These are phyloP conservation scores for Fusarium proliferatum DNA, from an alignment of 2,329 filamentous ascomycete species.

Conservation along the genomic window DNA sequence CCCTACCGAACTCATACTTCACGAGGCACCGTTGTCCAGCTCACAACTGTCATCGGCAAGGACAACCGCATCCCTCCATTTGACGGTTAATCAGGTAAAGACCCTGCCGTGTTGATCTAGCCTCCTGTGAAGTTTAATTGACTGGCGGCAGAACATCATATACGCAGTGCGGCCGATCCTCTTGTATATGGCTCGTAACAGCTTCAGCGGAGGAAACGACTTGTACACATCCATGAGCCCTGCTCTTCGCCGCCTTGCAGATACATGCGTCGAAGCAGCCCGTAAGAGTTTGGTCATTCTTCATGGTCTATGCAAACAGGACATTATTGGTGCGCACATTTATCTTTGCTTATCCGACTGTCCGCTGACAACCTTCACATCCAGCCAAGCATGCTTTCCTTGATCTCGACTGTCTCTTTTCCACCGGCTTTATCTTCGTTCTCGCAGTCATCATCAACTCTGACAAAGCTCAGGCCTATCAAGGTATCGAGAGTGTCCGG, in stretches of 20 bases:
- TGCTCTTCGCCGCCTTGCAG: slow-evolving; percentile 24
- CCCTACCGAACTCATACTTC: background rate
- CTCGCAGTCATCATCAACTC: slow-evolving; percentile 25
- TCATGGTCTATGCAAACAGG: slow-evolving; percentile 18
- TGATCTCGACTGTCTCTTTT: slow-evolving; percentile 30
- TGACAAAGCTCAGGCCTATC: background rate
- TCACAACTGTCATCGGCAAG: background rate
- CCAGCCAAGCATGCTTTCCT: slow-evolving; percentile 30
- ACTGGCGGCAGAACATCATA: slow-evolving; percentile 10
- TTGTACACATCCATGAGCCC: slow-evolving; percentile 8
- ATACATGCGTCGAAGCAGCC: slow-evolving; percentile 29
- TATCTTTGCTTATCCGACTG: too few species aligned
- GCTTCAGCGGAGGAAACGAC: slow-evolving; percentile 12
- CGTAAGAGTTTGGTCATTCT: slow-evolving; percentile 25
- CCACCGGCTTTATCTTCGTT: slow-evolving; percentile 27
- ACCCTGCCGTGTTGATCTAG: too few species aligned
- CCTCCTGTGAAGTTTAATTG: too few species aligned
- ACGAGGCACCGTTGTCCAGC: background rate
- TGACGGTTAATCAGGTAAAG: slow-evolving; percentile 21
- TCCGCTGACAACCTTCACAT: too few species aligned
- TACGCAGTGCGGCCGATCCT: slow-evolving; percentile 27
- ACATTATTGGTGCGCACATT: slow-evolving; percentile 9
- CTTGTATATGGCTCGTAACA: slow-evolving; percentile 24
- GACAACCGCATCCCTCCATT: slow-evolving; percentile 26
- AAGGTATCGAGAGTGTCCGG: slow-evolving; percentile 24